These are phyloP conservation scores for Penicillium odoratum DNA, from an alignment of 495 filamentous ascomycete genomes.

Conservation along the genomic window DNA sequence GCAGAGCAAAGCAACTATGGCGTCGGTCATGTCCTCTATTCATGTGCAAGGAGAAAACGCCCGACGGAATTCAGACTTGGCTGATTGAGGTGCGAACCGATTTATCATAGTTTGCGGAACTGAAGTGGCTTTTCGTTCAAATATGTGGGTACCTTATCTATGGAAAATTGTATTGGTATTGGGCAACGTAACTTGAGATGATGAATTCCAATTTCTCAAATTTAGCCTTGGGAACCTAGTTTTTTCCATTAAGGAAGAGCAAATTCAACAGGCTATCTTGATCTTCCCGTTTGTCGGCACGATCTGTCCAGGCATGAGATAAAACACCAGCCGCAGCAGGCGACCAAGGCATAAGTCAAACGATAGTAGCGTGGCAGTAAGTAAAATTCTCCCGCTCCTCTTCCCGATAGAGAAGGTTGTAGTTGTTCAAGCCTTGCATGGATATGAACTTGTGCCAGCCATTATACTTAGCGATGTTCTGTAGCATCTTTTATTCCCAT, in stretches of 20 bases:
- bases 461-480: constrained; percentile 45
- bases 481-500: constrained; percentile 48
- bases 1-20: neutral
- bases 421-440: constrained; percentile 53
- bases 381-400: constrained; percentile 56
- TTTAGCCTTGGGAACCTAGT: too few species aligned
- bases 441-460: constrained; percentile 51
- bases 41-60: neutral
- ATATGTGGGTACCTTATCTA: too few species aligned
- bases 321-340: constrained; percentile 9
- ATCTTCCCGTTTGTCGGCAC: neutral
- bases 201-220: too few species aligned
- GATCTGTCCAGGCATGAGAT: constrained; percentile 5
- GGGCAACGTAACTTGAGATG: too few species aligned
- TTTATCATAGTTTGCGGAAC: too few species aligned
- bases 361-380: constrained; percentile 62
- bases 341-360: constrained; percentile 28
- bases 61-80: neutral
- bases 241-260: too few species aligned
- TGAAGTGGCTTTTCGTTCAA: too few species aligned
- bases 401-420: constrained; percentile 51
- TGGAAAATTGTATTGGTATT: too few species aligned
- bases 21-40: neutral
- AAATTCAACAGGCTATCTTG: too few species aligned
- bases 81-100: too few species aligned